These are phyloP conservation scores for Saccharomycopsis sp. DNA, from an alignment of 805 yeast species.

Conservation along the genomic window DNA sequence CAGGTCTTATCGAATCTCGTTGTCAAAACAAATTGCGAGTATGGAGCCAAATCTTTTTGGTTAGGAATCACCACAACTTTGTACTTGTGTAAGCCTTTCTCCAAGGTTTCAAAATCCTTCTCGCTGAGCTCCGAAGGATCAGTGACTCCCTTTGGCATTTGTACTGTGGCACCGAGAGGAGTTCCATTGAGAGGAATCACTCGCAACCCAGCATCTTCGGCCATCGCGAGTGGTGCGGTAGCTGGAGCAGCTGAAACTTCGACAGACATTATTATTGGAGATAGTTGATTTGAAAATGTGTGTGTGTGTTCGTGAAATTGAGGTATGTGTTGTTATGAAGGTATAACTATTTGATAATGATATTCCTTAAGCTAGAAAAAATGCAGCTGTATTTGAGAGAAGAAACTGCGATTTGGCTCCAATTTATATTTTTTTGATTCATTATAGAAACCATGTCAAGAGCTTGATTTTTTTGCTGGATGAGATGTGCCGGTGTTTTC, in stretches of 20 bases:
- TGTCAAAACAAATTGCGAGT: constrained; percentile 70
- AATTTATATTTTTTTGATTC: neutral
- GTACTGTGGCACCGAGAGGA: constrained; percentile 64
- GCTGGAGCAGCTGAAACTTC: neutral
- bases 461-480: neutral
- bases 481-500: neutral
- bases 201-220: constrained; percentile 23
- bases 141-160: constrained; percentile 58
- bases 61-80: constrained; percentile 71
- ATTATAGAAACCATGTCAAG: neutral
- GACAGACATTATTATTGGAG: neutral
- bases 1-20: constrained; percentile 72
- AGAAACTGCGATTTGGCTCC: neutral
- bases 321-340: neutral
- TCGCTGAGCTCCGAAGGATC: constrained; percentile 68
- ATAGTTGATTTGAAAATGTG: no score
- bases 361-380: no score
- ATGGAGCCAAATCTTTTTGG: constrained; percentile 62
- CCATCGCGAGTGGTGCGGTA: neutral
- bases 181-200: constrained; percentile 42
- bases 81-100: constrained; percentile 58
- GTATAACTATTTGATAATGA: neutral
- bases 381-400: no score
- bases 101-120: constrained; percentile 54
- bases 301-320: no score